A percentile compares a stretch with the other conserved stretches of the same genome.
Conservation (phyloP, 2,329 filamentous ascomycete genomes). For the Xylaria hypoxylon region DNA sequence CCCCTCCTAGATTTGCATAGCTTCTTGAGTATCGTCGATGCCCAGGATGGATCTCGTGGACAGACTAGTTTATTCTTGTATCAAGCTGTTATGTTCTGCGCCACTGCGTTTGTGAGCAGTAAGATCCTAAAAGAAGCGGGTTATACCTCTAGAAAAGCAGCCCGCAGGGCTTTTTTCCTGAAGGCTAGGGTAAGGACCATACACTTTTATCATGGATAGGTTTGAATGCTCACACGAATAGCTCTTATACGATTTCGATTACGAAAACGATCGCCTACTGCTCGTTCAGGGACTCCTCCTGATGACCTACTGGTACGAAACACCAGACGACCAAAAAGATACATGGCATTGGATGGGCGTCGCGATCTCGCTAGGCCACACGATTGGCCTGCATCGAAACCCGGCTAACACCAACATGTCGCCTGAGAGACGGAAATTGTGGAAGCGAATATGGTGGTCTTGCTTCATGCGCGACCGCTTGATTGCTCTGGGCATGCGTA, state of each 20-base stretch:
- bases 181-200: slow-evolving; percentile 77
- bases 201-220: slow-evolving; percentile 20
- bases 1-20: slow-evolving; percentile 79
- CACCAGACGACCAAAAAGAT: slow-evolving; percentile 95
- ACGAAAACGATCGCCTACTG: slow-evolving; percentile 88
- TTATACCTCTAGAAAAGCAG: slow-evolving; percentile 80
- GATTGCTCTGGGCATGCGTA: slow-evolving; percentile 91
- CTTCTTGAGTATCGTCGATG: slow-evolving; percentile 70
- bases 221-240: slow-evolving; percentile 51
- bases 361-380: slow-evolving; percentile 90
- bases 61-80: slow-evolving; percentile 88
- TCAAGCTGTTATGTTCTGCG: slow-evolving; percentile 95
- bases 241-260: slow-evolving; percentile 94
- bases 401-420: slow-evolving; percentile 82
- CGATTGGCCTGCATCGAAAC: slow-evolving; percentile 91
- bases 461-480: slow-evolving; percentile 95
- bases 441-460: slow-evolving; percentile 98
- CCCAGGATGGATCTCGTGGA: slow-evolving; percentile 74
- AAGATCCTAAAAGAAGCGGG: slow-evolving; percentile 80
- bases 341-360: slow-evolving; percentile 99
- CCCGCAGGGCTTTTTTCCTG: slow-evolving; percentile 88
- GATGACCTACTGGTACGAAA: slow-evolving; percentile 99
- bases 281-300: slow-evolving; percentile 89
- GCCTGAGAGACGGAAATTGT: slow-evolving; percentile 78
- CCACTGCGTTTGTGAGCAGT: slow-evolving; percentile 88